Evolutionary conservation across 352 stramenopile genomes (phyloP).

Genomic region (Blastocystis hominis): DNA sequence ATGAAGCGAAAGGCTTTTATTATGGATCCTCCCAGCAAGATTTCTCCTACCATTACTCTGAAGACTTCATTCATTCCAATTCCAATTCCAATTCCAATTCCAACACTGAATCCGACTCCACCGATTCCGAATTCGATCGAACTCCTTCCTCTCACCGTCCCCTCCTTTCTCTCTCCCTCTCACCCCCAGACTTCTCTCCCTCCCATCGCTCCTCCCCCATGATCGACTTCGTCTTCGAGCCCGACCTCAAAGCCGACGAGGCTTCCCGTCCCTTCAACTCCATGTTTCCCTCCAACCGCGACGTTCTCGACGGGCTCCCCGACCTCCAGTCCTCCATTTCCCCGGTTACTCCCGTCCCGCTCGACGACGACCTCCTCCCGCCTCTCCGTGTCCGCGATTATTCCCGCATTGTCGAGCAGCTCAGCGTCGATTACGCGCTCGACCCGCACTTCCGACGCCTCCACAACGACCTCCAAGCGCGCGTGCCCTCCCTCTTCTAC

Average conservation of each 20-base stretch:
- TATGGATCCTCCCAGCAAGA: background rate
- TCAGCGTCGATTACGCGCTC: background rate
- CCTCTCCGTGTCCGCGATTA: constrained; percentile 24
- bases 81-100: background rate
- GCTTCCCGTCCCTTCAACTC: background rate
- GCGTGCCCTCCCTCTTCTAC: constrained; percentile 12
- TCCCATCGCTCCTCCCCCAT: background rate
- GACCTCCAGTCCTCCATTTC: background rate
- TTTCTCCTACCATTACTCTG: background rate
- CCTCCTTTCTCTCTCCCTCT: no score
- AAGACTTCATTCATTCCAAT: background rate
- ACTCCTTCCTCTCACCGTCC: no score
- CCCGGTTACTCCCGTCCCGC: background rate
- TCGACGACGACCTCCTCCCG: background rate
- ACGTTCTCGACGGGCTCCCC: background rate
- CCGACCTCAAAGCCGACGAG: background rate
- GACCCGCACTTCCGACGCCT: background rate
- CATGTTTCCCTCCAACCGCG: background rate
- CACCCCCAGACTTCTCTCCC: no score
- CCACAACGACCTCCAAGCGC: background rate
- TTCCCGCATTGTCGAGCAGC: background rate
- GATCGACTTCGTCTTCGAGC: background rate
- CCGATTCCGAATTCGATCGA: background rate
- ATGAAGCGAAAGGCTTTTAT: no score
- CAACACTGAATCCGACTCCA: background rate